A percentile compares a stretch with the other conserved stretches of the same genome.
These are phyloP conservation scores for Candida jianshihensis DNA, from an alignment of 805 yeast species.

Conservation along the genomic window DNA sequence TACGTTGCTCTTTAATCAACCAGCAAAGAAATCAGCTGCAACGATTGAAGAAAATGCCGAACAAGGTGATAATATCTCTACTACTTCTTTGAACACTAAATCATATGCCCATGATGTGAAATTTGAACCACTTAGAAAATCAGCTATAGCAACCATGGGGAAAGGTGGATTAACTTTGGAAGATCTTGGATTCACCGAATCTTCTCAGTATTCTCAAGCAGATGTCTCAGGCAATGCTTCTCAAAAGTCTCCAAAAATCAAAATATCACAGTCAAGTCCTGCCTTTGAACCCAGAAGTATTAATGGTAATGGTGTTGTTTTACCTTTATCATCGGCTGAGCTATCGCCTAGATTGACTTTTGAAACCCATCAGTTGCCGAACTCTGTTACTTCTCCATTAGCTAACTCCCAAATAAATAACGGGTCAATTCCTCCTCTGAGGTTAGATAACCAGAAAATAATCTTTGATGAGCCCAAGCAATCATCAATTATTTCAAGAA, in stretches of 20 bases:
- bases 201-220: too few species aligned
- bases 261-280: neutral
- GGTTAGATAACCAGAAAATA: too few species aligned
- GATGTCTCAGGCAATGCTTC: too few species aligned
- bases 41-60: neutral
- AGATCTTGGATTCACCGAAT: conserved; percentile 17
- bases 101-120: conserved; percentile 26
- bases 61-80: conserved; percentile 2
- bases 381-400: too few species aligned
- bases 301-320: neutral
- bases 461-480: too few species aligned
- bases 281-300: neutral
- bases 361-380: neutral
- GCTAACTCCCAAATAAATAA: too few species aligned
- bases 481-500: too few species aligned
- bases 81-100: conserved; percentile 1
- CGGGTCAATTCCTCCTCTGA: too few species aligned
- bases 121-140: conserved; percentile 35
- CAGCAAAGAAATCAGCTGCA: neutral
- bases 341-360: neutral
- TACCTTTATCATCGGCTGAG: neutral
- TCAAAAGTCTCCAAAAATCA: neutral
- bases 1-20: conserved; percentile 21
- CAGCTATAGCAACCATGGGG: conserved; percentile 48
- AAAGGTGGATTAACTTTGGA: conserved; percentile 43